phyloP scores from a whole-genome alignment of 306 rosid genomes.

The Fagus crenata region DNA sequence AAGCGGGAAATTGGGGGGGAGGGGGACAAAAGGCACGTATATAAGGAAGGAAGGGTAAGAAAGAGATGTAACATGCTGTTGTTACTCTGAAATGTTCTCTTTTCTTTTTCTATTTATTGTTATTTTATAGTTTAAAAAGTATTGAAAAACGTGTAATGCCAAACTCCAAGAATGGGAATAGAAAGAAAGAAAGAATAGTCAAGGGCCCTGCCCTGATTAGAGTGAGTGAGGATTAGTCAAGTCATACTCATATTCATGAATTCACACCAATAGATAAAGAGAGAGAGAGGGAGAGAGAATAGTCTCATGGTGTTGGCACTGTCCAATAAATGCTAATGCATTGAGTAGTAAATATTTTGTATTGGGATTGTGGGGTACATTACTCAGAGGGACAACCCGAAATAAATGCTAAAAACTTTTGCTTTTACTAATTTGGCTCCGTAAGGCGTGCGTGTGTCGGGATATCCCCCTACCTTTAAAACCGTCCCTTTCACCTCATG shows the following conservation, averaged over 20 bases:
- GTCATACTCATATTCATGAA: constrained; percentile 46
- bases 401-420: constrained; percentile 38
- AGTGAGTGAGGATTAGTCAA: constrained; percentile 44
- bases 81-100: neutral
- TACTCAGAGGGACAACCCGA: constrained; percentile 36
- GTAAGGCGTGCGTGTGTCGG: constrained; percentile 32
- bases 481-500: constrained; percentile 14
- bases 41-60: constrained; percentile 13
- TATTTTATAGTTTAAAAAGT: neutral
- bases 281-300: constrained; percentile 23
- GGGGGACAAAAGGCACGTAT: constrained; percentile 25
- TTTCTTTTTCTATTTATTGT: neutral
- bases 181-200: constrained; percentile 41
- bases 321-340: constrained; percentile 61
- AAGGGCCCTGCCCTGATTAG: constrained; percentile 23
- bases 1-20: constrained; percentile 8
- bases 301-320: constrained; percentile 59
- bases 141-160: constrained; percentile 51
- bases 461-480: constrained; percentile 17
- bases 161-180: constrained; percentile 25
- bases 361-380: constrained; percentile 11
- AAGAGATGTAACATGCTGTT: constrained; percentile 8
- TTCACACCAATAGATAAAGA: constrained; percentile 46
- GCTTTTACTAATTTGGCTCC: constrained; percentile 25
- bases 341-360: constrained; percentile 30